Conservation (phyloP, 441 rosid genomes). For the Geranium incanum region DNA sequence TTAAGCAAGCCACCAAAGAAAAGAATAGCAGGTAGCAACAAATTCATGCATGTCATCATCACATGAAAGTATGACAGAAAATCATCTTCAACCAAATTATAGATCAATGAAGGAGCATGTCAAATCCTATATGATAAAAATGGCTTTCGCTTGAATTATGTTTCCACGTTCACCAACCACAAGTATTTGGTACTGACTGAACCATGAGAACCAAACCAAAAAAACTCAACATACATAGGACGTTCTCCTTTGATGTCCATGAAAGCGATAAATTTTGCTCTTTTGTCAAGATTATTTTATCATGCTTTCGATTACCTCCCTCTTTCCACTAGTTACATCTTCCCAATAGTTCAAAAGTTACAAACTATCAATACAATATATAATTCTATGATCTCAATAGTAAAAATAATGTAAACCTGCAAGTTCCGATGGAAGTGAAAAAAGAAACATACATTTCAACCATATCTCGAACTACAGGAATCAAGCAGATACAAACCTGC, state of each 20-base stretch:
- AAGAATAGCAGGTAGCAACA: not conserved
- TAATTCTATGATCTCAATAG: not conserved
- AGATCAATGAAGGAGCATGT: not conserved
- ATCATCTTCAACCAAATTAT: not conserved
- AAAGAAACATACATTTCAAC: not conserved
- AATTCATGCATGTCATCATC: not conserved
- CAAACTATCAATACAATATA: not conserved
- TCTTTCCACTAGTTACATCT: not conserved
- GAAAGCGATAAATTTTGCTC: not conserved
- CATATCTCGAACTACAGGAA: slow-evolving; percentile 14
- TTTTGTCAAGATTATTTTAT: not conserved
- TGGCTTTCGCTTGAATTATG: not conserved
- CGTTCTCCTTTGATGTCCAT: not conserved
- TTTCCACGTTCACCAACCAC: not conserved
- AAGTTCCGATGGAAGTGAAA: slow-evolving; percentile 5
- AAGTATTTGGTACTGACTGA: not conserved
- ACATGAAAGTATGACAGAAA: not conserved
- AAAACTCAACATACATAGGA: not conserved
- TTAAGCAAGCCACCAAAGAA: slow-evolving; percentile 15
- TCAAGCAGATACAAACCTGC: slow-evolving; percentile 52
- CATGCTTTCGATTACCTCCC: not conserved
- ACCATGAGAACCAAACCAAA: not conserved
- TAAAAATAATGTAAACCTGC: slow-evolving; percentile 6
- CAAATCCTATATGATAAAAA: not conserved
- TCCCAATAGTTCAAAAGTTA: not conserved